Conservation (phyloP, 2,329 filamentous ascomycete species). For the Samsoniella hepiali region DNA sequence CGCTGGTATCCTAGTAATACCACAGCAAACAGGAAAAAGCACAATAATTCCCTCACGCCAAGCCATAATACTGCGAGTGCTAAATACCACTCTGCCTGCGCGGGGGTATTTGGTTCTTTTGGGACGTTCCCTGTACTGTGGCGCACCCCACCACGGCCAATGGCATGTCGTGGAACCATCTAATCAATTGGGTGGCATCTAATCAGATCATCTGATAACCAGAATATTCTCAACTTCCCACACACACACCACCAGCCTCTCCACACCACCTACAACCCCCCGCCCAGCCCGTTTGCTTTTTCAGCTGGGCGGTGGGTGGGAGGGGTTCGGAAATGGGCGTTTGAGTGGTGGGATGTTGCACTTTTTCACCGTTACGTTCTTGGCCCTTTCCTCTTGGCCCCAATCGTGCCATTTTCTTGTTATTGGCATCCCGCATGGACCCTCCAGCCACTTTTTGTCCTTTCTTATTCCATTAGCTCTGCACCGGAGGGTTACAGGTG, state of each 20-base stretch:
- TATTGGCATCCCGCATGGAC: background rate
- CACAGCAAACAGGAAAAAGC: background rate
- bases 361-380: no score
- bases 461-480: background rate
- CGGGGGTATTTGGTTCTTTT: background rate
- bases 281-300: background rate
- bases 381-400: background rate
- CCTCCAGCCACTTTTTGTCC: no score
- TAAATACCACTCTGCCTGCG: background rate
- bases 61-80: background rate
- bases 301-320: constrained; percentile 5
- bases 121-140: background rate
- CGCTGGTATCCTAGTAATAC: background rate
- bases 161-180: constrained; percentile 12
- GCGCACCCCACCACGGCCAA: constrained; percentile 15
- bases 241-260: background rate
- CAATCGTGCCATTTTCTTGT: background rate
- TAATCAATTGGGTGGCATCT: constrained; percentile 24
- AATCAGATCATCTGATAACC: constrained; percentile 28
- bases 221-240: background rate
- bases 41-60: constrained; percentile 3
- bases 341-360: background rate
- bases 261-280: background rate
- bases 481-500: background rate
- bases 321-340: background rate